Evolutionary conservation across 495 filamentous ascomycete genomes (phyloP), one percentile per base, ranked within the genome.

Genomic region (Penicillium maclennaniae): DNA sequence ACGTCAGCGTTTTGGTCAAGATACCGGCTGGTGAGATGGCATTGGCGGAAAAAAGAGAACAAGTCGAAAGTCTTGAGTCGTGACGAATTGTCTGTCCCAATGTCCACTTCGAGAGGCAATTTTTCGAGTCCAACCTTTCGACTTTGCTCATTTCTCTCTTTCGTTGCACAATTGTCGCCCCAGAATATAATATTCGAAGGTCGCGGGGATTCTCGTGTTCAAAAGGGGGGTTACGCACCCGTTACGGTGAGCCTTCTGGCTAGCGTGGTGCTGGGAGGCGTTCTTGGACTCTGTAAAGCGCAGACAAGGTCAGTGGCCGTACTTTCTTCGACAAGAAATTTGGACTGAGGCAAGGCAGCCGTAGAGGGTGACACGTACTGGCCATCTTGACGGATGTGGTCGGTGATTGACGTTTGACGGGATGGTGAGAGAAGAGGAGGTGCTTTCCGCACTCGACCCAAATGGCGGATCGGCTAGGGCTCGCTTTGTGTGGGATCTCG

Each of bases 181-280:
- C 36, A 25, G 14, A 50, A 49, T 55, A 47, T 26, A 44, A 19
- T 19, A 38, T 45, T 44, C 31, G 31, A 12, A 34, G 10, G 31
- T 34, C 31, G 31, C 1, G 14, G 6, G 31, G 10, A 12, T 34
- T 21, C 36, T 26, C 46, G 28, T 20, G 20, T 45, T 54, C 43
- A 54, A 49, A 51, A 51, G 2, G 23, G 47, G 45, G 56, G 7
- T 55, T 67, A 74, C 84, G 67, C 86, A 97, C 93, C 91, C 93
- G 83, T 97, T 97, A 72, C 83, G 83, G 87, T 96, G 92, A 76
- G 88, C 88, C 87, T 98, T 98, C 81, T 89, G 87, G 72, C 79
- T 83, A 82, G 89, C 86, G 78, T 97, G 96, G 81, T 96, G 92
- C 84, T 97, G 92, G 60, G 92, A 96, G 75, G 90, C 92, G 84